Percentiles rank a stretch among this genome's conserved stretches.
These are phyloP conservation scores for Chaetomium sp. DNA, from an alignment of 2,329 filamentous ascomycete species.

Conservation along the genomic window DNA sequence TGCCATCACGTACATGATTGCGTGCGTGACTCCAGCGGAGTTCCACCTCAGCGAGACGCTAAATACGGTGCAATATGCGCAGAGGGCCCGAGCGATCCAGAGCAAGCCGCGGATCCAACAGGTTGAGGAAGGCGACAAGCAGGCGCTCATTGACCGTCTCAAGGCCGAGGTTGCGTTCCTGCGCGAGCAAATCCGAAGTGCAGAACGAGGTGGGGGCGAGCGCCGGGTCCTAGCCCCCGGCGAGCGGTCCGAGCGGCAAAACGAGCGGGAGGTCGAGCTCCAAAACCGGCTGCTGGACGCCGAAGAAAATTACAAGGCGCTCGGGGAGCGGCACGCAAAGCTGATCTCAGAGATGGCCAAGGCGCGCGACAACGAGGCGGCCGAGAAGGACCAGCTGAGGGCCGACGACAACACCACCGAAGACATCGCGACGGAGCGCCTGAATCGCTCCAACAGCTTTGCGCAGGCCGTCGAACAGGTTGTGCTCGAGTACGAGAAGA, in stretches of 20 bases:
- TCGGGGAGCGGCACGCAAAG: constrained; percentile 90
- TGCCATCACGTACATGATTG: constrained; percentile 99
- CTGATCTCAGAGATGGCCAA: constrained; percentile 90
- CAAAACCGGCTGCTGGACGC: constrained; percentile 89
- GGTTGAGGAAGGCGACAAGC: constrained; percentile 86
- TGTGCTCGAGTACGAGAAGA: constrained; percentile 96
- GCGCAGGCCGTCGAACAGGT: constrained; percentile 94
- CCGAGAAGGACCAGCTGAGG: constrained; percentile 43
- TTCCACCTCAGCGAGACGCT: constrained; percentile 97
- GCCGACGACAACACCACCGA: constrained; percentile 52
- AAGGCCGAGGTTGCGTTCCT: constrained; percentile 92
- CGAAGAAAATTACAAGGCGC: constrained; percentile 88
- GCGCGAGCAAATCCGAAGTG: constrained; percentile 83
- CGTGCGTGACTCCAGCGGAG: constrained; percentile 92
- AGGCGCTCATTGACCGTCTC: constrained; percentile 84
- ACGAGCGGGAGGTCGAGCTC: constrained; percentile 79
- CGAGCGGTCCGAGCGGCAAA: constrained; percentile 71
- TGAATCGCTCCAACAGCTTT: constrained; percentile 94
- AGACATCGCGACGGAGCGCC: constrained; percentile 74
- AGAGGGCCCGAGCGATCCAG: constrained; percentile 91
- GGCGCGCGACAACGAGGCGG: constrained; percentile 63
- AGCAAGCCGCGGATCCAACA: constrained; percentile 96
- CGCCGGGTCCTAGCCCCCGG: constrained; percentile 49
- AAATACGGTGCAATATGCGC: constrained; percentile 96
- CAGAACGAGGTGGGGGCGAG: constrained; percentile 57